phyloP scores from a whole-genome alignment of 208 protist genomes.

The Vickermania ingenoplastis region DNA sequence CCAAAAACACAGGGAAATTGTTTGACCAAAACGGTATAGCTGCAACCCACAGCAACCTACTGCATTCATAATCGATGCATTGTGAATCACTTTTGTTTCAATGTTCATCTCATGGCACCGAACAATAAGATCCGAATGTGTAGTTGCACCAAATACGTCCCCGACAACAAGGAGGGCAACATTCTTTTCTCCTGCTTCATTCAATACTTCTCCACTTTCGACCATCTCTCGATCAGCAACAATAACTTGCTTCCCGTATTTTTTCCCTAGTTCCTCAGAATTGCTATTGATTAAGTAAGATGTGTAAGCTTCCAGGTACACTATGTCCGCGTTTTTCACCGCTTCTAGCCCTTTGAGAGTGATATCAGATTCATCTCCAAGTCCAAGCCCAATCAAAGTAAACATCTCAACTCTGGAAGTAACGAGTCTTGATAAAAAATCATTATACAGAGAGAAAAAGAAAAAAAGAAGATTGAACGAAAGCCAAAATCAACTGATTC shows the following conservation, averaged over 20 bases:
- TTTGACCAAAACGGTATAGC: constrained; percentile 98
- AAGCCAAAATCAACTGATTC: no score
- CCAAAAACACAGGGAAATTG: constrained; percentile 95
- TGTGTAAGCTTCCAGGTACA: constrained; percentile 99
- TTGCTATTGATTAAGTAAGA: constrained; percentile 92
- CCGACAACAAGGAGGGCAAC: constrained; percentile 98
- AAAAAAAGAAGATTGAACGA: no score
- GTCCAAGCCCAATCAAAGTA: constrained; percentile 95
- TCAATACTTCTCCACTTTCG: constrained; percentile 90
- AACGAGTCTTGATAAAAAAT: no score
- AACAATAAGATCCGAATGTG: constrained; percentile 97
- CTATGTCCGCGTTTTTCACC: constrained; percentile 84
- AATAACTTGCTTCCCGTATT: constrained; percentile 88
- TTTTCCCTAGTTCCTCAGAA: constrained; percentile 57
- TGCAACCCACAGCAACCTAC: constrained; percentile 97
- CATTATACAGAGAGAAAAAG: no score
- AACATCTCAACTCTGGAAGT: no score
- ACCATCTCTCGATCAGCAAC: constrained; percentile 95
- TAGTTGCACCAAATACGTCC: constrained; percentile 99
- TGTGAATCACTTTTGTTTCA: constrained; percentile 93
- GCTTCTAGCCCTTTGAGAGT: constrained; percentile 95
- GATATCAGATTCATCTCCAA: constrained; percentile 98
- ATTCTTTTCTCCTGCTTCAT: constrained; percentile 69
- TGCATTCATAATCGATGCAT: constrained; percentile 99
- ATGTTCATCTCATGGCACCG: constrained; percentile 89